Evolutionary conservation across 805 yeast genomes (phyloP), one percentile per base, ranked within the genome.

Genomic region (Zygotorulaspora danielsina): DNA sequence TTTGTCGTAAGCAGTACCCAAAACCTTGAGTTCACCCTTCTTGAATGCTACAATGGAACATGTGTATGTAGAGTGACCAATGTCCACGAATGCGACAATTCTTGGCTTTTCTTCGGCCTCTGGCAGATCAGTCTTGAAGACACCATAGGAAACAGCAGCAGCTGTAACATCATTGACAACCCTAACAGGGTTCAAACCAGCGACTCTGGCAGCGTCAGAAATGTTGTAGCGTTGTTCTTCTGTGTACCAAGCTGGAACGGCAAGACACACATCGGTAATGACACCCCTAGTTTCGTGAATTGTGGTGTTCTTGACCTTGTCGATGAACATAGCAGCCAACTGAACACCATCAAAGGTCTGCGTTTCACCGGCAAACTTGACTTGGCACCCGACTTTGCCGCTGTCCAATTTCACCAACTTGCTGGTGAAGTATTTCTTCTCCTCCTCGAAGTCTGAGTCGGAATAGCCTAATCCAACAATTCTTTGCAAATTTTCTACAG

Each of bases 91-190:
- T 36, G 95, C 97, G 55, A 93, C 84, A 60, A 77, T 83, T 72
- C 84, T 81, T 61, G 89, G 82, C 66, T 82, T 84, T 57, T 86
- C 95, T 36, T 60, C 65, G 38, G 53, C 60, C 67, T 88, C 97
- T 59, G 97, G 96, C 59, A 93, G 76, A 63, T 90, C 97, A 51
- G 84, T 77, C 78, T 93, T 89, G 83, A 93, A 93, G 46, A 93
- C 96, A 75, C 98, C 98, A 73, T 93, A 94, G 56, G 97, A 94
- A 51, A 93, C 96, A 58, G 97, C 97, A 46, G 98, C 98, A 46
- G 98, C 97, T 42, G 97, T 89, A 52, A 85, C 82, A 66, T 93
- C 99, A 67, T 93, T 93, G 55, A 93, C 95, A 50, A 93, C 80
- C 78, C 98, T 85, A 45, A 93, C 97, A 45, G 98, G 97, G 80